Conservation (phyloP, 1,139 yeast species). For the Debaryomycetaceae sp. region DNA sequence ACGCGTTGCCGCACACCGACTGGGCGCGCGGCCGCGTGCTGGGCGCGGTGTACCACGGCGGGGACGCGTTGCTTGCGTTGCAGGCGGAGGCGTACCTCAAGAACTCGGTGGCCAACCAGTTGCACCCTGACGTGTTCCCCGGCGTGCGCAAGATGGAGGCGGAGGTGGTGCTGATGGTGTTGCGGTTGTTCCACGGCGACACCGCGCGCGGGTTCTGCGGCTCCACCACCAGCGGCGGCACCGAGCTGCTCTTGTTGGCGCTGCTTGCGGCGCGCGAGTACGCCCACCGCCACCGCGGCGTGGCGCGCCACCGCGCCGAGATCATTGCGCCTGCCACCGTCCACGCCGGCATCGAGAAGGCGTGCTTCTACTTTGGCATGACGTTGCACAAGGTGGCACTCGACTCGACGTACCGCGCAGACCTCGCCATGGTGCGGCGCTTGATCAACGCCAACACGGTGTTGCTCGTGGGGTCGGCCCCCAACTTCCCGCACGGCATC, state of each 20-base stretch:
- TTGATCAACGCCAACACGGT: conserved; percentile 77
- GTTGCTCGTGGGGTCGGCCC: conserved; percentile 86
- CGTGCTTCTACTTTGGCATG: conserved; percentile 87
- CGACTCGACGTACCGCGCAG: conserved; percentile 71
- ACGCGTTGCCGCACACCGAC: conserved; percentile 56
- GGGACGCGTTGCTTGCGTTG: conserved; percentile 61
- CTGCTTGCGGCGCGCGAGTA: conserved; percentile 82
- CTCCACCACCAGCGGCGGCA: conserved; percentile 94
- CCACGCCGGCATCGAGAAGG: conserved; percentile 96
- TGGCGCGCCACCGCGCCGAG: conserved; percentile 66
- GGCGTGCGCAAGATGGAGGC: conserved; percentile 96
- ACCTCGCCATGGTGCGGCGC: conserved; percentile 55
- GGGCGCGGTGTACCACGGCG: conserved; percentile 97
- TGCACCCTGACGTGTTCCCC: conserved; percentile 96
- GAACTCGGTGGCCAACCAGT: conserved; percentile 85
- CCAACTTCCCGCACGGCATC: conserved; percentile 95
- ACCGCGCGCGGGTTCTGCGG: conserved; percentile 63
- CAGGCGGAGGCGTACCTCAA: conserved; percentile 74
- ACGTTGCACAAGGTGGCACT: conserved; percentile 76
- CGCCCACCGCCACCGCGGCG: conserved; percentile 52
- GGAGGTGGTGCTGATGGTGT: conserved; percentile 89
- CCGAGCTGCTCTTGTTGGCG: conserved; percentile 82
- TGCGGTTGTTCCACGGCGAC: conserved; percentile 70
- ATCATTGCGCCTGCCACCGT: conserved; percentile 84
- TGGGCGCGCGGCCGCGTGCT: conserved; percentile 86